Evolutionary conservation across 2,329 filamentous ascomycete genomes (phyloP).

Genomic region (Paecilomyces sp.): DNA sequence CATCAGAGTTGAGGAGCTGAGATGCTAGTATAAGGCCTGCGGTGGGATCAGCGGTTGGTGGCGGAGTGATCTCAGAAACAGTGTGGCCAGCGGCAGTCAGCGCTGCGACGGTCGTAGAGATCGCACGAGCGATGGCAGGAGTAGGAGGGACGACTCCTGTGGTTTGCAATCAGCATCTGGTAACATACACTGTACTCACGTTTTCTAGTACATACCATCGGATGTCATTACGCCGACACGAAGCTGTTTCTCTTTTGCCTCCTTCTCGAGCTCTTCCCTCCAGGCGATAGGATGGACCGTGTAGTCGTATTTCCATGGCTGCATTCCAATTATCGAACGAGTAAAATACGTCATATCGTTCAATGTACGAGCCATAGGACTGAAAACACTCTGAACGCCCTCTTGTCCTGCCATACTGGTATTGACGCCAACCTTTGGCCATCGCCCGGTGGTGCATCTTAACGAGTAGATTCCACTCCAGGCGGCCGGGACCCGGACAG

Average conservation of each 20-base stretch:
- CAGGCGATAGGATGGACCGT: constrained; percentile 79
- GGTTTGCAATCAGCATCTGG: neutral
- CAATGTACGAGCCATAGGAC: constrained; percentile 83
- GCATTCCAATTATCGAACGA: constrained; percentile 66
- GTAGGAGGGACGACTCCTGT: constrained; percentile 71
- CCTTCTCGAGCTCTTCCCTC: constrained; percentile 58
- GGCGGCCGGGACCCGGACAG: too few species aligned
- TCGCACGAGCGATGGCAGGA: constrained; percentile 71
- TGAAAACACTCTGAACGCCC: constrained; percentile 73
- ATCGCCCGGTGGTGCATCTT: too few species aligned
- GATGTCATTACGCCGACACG: constrained; percentile 70
- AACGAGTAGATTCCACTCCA: too few species aligned
- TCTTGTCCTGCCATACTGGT: too few species aligned
- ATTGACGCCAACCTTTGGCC: too few species aligned
- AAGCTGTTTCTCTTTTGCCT: constrained; percentile 33
- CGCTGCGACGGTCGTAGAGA: too few species aligned
- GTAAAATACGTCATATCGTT: constrained; percentile 68
- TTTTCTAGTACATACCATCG: constrained; percentile 44
- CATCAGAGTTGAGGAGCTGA: constrained; percentile 76
- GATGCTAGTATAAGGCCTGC: constrained; percentile 68
- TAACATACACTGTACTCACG: neutral
- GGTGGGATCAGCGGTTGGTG: constrained; percentile 52
- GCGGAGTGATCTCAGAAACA: constrained; percentile 56
- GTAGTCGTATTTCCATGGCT: constrained; percentile 85
- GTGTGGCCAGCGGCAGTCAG: too few species aligned